These are phyloP conservation scores for Trichoderma virens DNA, from an alignment of 495 filamentous ascomycete genomes.

Conservation along the genomic window DNA sequence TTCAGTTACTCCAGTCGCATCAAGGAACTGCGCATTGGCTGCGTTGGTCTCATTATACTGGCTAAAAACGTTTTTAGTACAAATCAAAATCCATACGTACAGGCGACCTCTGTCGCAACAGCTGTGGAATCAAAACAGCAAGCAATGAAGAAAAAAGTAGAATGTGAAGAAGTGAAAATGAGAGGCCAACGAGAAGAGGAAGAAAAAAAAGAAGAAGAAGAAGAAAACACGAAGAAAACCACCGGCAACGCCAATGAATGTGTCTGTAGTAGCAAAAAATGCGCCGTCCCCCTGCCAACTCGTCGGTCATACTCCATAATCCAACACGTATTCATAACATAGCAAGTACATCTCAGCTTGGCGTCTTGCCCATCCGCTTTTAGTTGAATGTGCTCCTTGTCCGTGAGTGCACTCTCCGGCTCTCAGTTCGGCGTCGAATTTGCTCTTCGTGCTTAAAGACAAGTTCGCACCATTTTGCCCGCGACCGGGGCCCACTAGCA, in stretches of 20 bases:
- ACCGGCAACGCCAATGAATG: slow-evolving; percentile 9
- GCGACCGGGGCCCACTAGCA: slow-evolving; percentile 28
- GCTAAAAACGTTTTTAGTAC: background rate
- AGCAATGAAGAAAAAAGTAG: background rate
- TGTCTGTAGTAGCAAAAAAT: slow-evolving; percentile 4
- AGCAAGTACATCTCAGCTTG: background rate
- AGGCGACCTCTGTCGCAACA: slow-evolving; percentile 10
- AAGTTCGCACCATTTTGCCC: slow-evolving; percentile 74
- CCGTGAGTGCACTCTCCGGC: slow-evolving; percentile 38
- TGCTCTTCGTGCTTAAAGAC: slow-evolving; percentile 58
- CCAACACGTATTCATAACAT: slow-evolving; percentile 9
- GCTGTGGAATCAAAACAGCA: slow-evolving; percentile 10
- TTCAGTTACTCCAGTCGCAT: background rate
- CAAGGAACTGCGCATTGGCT: slow-evolving; percentile 3
- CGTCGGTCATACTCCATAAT: slow-evolving; percentile 3
- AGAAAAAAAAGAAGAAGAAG: background rate
- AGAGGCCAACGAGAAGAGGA: background rate
- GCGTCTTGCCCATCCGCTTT: slow-evolving; percentile 9
- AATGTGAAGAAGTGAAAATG: background rate
- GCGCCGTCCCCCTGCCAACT: background rate
- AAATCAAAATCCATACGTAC: slow-evolving; percentile 8
- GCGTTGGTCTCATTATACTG: slow-evolving; percentile 8
- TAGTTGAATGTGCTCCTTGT: slow-evolving; percentile 48
- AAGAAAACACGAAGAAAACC: background rate
- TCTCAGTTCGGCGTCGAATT: slow-evolving; percentile 28